Evolutionary conservation across 2,329 filamentous ascomycete genomes (phyloP).

Genomic region (Penicillium nordicum): DNA sequence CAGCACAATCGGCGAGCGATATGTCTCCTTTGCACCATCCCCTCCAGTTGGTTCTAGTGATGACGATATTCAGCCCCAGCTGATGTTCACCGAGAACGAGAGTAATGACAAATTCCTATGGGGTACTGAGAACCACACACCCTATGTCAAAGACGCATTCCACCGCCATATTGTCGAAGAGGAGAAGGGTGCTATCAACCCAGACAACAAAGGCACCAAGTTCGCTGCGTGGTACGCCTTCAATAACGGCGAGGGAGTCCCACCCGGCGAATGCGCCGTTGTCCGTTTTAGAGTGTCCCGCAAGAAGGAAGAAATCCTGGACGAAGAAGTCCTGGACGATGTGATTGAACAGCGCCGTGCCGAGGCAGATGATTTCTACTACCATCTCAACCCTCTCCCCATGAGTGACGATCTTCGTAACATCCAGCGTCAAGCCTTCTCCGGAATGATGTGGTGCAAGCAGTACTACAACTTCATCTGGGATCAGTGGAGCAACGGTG

Average conservation of each 20-base stretch:
- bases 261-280: conserved; percentile 88
- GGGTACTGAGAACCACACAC: conserved; percentile 70
- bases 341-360: conserved; percentile 78
- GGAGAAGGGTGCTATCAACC: conserved; percentile 78
- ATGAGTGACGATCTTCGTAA: conserved; percentile 93
- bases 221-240: conserved; percentile 89
- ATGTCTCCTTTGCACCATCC: conserved; percentile 81
- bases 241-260: conserved; percentile 81
- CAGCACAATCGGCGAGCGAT: conserved; percentile 74
- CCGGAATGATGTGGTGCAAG: conserved; percentile 98
- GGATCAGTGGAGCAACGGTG: conserved; percentile 97
- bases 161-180: conserved; percentile 81
- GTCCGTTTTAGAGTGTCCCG: conserved; percentile 86
- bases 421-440: conserved; percentile 89
- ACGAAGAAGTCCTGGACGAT: conserved; percentile 90
- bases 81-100: conserved; percentile 94
- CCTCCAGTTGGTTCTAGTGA: conserved; percentile 76
- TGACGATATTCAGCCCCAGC: conserved; percentile 76
- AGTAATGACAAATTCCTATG: conserved; percentile 81
- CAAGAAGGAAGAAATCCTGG: conserved; percentile 71
- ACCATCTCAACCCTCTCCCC: conserved; percentile 83
- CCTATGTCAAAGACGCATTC: conserved; percentile 93
- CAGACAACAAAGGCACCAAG: conserved; percentile 76
- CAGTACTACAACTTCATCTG: conserved; percentile 96
- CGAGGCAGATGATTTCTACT: conserved; percentile 97